A percentile compares a stretch with the other conserved stretches of the same genome.
Evolutionary conservation across 352 stramenopile genomes (phyloP).

Genomic region (Ochromonadaceae sp.): DNA sequence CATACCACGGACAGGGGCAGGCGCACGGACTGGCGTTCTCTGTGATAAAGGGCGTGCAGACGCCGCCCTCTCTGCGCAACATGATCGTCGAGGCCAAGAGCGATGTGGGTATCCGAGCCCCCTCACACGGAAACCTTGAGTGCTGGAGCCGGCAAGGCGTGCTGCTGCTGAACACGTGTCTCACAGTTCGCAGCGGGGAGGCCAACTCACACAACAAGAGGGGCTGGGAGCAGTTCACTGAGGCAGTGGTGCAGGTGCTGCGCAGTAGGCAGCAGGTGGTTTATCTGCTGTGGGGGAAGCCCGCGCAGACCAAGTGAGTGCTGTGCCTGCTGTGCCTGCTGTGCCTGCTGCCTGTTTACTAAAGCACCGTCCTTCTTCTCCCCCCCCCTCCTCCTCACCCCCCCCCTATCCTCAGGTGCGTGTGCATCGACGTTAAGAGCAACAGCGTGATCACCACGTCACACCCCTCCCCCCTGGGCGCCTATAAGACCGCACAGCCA

Average conservation of each 20-base stretch:
- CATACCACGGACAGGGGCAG: conserved; percentile 53
- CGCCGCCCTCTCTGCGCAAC: conserved; percentile 87
- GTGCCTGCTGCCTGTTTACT: no score
- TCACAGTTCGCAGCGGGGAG: conserved; percentile 78
- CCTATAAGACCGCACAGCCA: conserved; percentile 80
- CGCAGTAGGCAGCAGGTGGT: conserved; percentile 64
- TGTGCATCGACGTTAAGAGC: conserved; percentile 51
- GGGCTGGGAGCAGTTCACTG: conserved; percentile 89
- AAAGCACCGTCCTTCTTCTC: conserved; percentile 34
- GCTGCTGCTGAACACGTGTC: conserved; percentile 89
- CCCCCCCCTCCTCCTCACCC: no score
- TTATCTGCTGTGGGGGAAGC: conserved; percentile 96
- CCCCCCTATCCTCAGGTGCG: conserved; percentile 42
- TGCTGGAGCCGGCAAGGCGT: conserved; percentile 51
- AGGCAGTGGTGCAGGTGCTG: conserved; percentile 70
- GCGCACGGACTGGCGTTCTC: conserved; percentile 62
- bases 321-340: no score
- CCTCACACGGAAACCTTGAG: conserved; percentile 50
- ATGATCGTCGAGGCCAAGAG: conserved; percentile 89
- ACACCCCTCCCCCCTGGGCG: conserved; percentile 80
- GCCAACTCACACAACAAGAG: conserved; percentile 60
- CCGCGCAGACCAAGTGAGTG: conserved; percentile 46
- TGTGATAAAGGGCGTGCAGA: conserved; percentile 61
- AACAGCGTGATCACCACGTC: conserved; percentile 66
- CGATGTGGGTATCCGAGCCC: conserved; percentile 49